A percentile compares a stretch with the other conserved stretches of the same genome.
Conservation (phyloP, 257 asterid genomes). For the Eustoma russellianum region DNA sequence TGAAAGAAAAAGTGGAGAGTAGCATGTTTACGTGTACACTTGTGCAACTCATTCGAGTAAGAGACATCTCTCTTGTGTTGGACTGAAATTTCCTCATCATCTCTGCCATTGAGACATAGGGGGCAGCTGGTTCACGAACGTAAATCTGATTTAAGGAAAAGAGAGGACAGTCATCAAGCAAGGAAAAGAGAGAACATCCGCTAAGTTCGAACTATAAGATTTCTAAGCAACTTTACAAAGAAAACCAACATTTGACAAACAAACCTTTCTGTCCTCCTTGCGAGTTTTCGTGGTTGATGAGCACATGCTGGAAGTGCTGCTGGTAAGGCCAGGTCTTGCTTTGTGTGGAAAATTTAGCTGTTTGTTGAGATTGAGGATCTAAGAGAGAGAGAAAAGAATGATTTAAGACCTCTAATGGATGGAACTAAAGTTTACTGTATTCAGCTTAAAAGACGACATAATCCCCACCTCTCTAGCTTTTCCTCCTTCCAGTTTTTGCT, state of each 20-base stretch:
- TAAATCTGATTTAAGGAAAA: slow-evolving; percentile 41
- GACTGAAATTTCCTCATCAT: slow-evolving; percentile 83
- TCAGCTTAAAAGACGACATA: neutral
- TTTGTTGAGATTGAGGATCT: slow-evolving; percentile 73
- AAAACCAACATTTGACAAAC: neutral
- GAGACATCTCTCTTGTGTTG: slow-evolving; percentile 58
- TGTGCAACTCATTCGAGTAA: slow-evolving; percentile 19
- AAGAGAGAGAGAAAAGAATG: slow-evolving; percentile 6
- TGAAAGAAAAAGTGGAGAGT: slow-evolving; percentile 1
- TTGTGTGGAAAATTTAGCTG: slow-evolving; percentile 68
- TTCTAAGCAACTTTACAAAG: neutral
- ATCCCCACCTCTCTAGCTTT: slow-evolving; percentile 59
- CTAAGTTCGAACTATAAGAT: neutral
- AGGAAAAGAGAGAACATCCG: no score
- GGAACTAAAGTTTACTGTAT: neutral
- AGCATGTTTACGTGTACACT: slow-evolving; percentile 54
- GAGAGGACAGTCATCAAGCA: no score
- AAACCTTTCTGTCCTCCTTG: slow-evolving; percentile 75
- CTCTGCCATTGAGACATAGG: slow-evolving; percentile 82
- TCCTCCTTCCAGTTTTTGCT: slow-evolving; percentile 87
- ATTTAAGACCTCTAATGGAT: neutral
- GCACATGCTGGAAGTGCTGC: slow-evolving; percentile 35
- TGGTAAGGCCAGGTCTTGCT: slow-evolving; percentile 44
- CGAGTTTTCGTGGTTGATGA: slow-evolving; percentile 37
- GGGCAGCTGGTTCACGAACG: slow-evolving; percentile 60